phyloP scores from a whole-genome alignment of 768 basidiomycete species.

The Amanita brunnescens region DNA sequence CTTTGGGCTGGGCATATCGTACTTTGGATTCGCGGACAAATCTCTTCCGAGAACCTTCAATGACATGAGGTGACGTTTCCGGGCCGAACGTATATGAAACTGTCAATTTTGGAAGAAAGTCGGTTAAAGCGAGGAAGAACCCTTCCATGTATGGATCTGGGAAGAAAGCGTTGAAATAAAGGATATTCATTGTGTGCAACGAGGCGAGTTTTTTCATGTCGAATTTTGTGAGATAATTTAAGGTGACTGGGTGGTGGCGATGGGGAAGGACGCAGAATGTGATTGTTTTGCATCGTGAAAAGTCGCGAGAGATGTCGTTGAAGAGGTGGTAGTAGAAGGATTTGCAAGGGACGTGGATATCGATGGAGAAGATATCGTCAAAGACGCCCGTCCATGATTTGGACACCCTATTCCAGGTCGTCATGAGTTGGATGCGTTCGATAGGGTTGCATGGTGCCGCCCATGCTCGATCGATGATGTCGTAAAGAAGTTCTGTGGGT shows the following conservation, averaged over 20 bases:
- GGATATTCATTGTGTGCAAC: not conserved
- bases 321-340: slow-evolving; percentile 3
- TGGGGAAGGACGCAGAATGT: not conserved
- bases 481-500: slow-evolving; percentile 4
- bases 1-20: not conserved
- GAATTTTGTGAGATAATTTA: not conserved
- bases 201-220: slow-evolving; percentile 1
- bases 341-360: slow-evolving; percentile 7
- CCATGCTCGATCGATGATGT: slow-evolving; percentile 1
- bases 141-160: slow-evolving; percentile 4
- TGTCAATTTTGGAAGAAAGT: not conserved
- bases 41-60: not conserved
- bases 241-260: too few relatives aligned
- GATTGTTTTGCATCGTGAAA: not conserved
- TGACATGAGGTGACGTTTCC: not conserved
- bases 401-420: not conserved
- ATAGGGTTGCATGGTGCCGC: not conserved
- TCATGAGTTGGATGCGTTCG: slow-evolving; percentile 1
- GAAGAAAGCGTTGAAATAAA: not conserved
- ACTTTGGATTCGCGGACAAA: not conserved
- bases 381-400: slow-evolving; percentile 1
- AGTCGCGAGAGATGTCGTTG: not conserved
- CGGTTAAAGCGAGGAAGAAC: slow-evolving; percentile 4
- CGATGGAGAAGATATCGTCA: not conserved
- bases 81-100: slow-evolving; percentile 1